Evolutionary conservation across 2,329 filamentous ascomycete genomes (phyloP).

Genomic region (Pseudocercospora fijiensis): DNA sequence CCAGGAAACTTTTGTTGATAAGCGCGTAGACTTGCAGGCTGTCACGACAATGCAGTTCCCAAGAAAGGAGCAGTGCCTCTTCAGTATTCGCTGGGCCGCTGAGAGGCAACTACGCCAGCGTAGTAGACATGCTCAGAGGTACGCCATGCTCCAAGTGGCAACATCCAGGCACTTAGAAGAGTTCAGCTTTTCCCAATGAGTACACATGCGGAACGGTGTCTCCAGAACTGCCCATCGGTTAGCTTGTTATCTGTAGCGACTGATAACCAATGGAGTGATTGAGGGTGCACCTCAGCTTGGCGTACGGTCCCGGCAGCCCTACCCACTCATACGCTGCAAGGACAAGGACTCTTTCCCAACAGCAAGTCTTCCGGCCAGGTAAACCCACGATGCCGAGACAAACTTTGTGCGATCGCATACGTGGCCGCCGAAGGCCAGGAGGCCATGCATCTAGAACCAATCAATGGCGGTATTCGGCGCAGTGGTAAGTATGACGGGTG

Average conservation of each 20-base stretch:
- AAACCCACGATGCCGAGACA: background rate
- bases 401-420: background rate
- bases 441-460: background rate
- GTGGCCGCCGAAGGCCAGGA: background rate
- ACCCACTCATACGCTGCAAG: background rate
- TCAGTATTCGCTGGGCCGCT: background rate
- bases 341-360: background rate
- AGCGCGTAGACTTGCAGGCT: background rate
- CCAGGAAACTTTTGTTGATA: background rate
- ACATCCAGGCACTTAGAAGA: background rate
- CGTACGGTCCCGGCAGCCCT: background rate
- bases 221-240: background rate
- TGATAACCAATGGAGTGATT: background rate
- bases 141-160: background rate
- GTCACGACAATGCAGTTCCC: background rate
- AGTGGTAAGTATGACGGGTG: background rate
- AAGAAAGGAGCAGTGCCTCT: background rate
- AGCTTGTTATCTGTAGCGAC: background rate
- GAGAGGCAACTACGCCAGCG: conserved; percentile 2
- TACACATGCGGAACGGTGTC: background rate
- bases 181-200: background rate
- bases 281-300: background rate
- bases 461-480: background rate
- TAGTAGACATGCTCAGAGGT: background rate
- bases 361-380: background rate